Base-by-base conservation (phyloP, 75 land plant species). In the Selaginella moellendorffii region DNA sequence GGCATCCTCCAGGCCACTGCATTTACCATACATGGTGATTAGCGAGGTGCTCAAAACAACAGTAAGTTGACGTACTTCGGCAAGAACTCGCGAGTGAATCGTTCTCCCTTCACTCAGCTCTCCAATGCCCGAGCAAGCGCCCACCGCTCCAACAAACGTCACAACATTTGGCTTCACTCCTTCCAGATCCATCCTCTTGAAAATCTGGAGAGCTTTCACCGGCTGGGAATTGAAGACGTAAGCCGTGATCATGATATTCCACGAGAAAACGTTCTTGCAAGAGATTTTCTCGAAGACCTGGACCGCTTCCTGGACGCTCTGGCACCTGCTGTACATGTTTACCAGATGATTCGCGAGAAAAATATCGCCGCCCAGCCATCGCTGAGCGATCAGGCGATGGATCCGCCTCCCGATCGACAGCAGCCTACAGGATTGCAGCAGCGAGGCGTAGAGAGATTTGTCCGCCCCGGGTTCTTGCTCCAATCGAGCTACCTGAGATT, bases 391-490 rank as follows among this genome's bases (percentile, higher is more conserved):
- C 25, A 56, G 9, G 24, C 17, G 17, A 56, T 56, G 59, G n/a
- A 56, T 21, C 21, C 59, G 21, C 59, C 24, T 56, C 24, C 59
- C 59, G n/a, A 21, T 5, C 24, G 8, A 19, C 21, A 56, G 19
- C 5, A 24, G 23, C 59, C n/a, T 56, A 56, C 59, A 56, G 21
- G 23, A 19, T 8, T 25, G 59, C 8, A 56, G 59, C 9, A 56
- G 59, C 19, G 23, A 9, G 5, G 59, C 59, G 24, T 56, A 56
- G 5, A 75, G 26, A 60, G 60, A 36, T 14, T 36, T 36, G 46
- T 36, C 10, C 46, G 14, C 46, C 5, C 14, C 46, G 14, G 46
- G 14, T 36, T 36, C 46, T 5, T 5, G 46, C 46, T 36, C 46
- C 10, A 36, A 36, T 14, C 14, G 46, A 14, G 5, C 46, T 36